A percentile compares a stretch with the other conserved stretches of the same genome.
Conservation (phyloP, 2,329 filamentous ascomycete species). For the Penicillium sp. region DNA sequence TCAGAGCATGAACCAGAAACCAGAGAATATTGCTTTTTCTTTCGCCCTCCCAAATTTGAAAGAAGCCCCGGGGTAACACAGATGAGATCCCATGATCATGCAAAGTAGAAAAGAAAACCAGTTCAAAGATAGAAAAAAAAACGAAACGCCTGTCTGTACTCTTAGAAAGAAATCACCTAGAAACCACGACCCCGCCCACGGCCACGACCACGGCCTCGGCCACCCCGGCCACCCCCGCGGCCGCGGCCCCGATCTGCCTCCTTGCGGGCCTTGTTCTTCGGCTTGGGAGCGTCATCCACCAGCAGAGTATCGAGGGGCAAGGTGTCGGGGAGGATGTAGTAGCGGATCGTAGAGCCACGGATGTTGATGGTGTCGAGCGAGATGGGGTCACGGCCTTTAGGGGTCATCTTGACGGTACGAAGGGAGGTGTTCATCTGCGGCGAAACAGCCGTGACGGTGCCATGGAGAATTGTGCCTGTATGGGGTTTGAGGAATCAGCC, state of each 20-base stretch:
- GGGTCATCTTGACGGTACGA: conserved; percentile 94
- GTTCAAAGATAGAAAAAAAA: conserved; percentile 21
- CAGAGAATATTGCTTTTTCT: conserved; percentile 19
- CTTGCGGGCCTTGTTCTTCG: conserved; percentile 99
- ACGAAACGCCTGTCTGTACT: conserved; percentile 23
- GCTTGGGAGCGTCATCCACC: conserved; percentile 95
- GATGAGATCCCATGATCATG: conserved; percentile 27
- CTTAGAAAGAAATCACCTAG: conserved; percentile 28
- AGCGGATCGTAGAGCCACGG: conserved; percentile 91
- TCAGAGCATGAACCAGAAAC: too few species aligned
- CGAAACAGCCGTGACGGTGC: conserved; percentile 93
- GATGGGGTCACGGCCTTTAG: conserved; percentile 80
- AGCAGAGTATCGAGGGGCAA: conserved; percentile 91
- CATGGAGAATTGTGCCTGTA: conserved; percentile 87
- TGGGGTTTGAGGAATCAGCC: conserved; percentile 4
- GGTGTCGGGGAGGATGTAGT: conserved; percentile 93
- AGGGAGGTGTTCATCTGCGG: conserved; percentile 98
- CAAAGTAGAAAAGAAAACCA: conserved; percentile 20
- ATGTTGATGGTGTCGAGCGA: conserved; percentile 94
- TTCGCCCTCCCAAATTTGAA: conserved; percentile 18
- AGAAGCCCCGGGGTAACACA: conserved; percentile 28
- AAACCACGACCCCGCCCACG: conserved; percentile 55
- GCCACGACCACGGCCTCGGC: conserved; percentile 50
- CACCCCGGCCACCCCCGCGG: conserved; percentile 48
- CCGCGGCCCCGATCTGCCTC: conserved; percentile 60